These are phyloP conservation scores for Naematelia aurantialba DNA, from an alignment of 768 basidiomycete genomes.

Conservation along the genomic window DNA sequence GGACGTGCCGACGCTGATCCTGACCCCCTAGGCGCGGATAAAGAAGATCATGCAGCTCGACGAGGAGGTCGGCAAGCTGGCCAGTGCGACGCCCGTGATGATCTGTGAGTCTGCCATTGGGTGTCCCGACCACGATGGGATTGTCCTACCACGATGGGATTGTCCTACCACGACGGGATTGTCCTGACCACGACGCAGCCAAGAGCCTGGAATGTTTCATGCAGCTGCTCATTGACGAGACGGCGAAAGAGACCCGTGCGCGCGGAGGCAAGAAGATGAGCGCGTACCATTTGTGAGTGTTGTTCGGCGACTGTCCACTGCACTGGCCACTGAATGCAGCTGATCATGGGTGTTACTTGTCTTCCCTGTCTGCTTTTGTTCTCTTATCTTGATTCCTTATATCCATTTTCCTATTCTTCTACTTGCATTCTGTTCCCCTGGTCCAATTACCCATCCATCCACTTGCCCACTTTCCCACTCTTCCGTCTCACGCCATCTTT, in stretches of 20 bases:
- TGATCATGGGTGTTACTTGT: too few species aligned
- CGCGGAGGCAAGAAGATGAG: conserved; percentile 85
- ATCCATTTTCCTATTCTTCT: conserved; percentile 1
- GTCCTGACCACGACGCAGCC: conserved; percentile 55
- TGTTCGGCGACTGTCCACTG: neutral
- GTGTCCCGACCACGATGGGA: too few species aligned
- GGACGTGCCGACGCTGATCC: neutral
- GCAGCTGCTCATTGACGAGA: conserved; percentile 73
- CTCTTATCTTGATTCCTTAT: conserved; percentile 1
- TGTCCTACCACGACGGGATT: neutral
- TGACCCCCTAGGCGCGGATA: conserved; percentile 71
- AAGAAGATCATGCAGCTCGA: conserved; percentile 99
- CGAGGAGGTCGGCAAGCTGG: conserved; percentile 97
- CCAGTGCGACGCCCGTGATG: conserved; percentile 90
- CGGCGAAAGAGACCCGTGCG: conserved; percentile 70
- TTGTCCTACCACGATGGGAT: neutral
- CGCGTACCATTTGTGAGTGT: conserved; percentile 82
- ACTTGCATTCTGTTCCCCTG: neutral
- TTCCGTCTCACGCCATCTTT: too few species aligned
- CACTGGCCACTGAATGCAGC: too few species aligned
- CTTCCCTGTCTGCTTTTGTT: too few species aligned
- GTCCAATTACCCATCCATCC: neutral
- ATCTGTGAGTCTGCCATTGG: conserved; percentile 66
- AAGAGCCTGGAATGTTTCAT: conserved; percentile 93
- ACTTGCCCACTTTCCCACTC: too few species aligned